Percentiles rank a stretch among this genome's conserved stretches.
Conservation (phyloP, 768 basidiomycete genomes). For the Krasilnikovozyma curviuscula region DNA sequence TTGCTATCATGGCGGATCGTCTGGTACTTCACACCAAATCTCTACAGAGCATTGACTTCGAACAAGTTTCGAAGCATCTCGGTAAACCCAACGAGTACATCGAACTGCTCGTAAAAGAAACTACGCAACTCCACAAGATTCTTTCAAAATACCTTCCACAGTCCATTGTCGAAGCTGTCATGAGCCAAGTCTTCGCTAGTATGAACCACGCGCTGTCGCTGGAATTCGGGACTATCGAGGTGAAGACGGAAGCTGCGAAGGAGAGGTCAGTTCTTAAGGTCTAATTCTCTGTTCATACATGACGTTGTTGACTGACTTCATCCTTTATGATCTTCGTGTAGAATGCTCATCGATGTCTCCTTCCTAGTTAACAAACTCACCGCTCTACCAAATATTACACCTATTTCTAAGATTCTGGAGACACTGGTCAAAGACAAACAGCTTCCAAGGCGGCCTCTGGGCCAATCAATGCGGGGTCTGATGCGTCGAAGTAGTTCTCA, state of each 20-base stretch:
- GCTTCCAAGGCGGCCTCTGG: slow-evolving; percentile 23
- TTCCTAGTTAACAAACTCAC: slow-evolving; percentile 59
- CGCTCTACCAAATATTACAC: slow-evolving; percentile 48
- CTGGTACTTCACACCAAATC: slow-evolving; percentile 65
- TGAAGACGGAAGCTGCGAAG: slow-evolving; percentile 68
- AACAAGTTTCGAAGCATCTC: slow-evolving; percentile 24
- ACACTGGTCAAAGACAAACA: slow-evolving; percentile 65
- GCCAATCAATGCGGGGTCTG: slow-evolving; percentile 4
- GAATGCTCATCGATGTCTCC: slow-evolving; percentile 58
- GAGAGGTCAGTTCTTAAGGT: slow-evolving; percentile 39
- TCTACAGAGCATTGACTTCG: slow-evolving; percentile 66
- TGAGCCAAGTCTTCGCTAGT: slow-evolving; percentile 83
- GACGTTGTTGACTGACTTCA: neutral
- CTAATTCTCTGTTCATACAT: neutral
- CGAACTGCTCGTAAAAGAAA: slow-evolving; percentile 82
- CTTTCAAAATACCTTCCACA: slow-evolving; percentile 69
- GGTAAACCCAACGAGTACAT: slow-evolving; percentile 63
- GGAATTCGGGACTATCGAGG: slow-evolving; percentile 61
- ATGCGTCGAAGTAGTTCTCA: slow-evolving; percentile 11
- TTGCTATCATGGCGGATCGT: slow-evolving; percentile 95
- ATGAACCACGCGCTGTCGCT: slow-evolving; percentile 80
- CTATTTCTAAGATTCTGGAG: slow-evolving; percentile 49
- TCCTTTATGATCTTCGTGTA: slow-evolving; percentile 24
- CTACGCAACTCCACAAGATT: slow-evolving; percentile 85
- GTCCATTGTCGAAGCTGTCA: slow-evolving; percentile 74